Evolutionary conservation across 2,329 filamentous ascomycete genomes (phyloP).

Genomic region (Penicillium concentricum): DNA sequence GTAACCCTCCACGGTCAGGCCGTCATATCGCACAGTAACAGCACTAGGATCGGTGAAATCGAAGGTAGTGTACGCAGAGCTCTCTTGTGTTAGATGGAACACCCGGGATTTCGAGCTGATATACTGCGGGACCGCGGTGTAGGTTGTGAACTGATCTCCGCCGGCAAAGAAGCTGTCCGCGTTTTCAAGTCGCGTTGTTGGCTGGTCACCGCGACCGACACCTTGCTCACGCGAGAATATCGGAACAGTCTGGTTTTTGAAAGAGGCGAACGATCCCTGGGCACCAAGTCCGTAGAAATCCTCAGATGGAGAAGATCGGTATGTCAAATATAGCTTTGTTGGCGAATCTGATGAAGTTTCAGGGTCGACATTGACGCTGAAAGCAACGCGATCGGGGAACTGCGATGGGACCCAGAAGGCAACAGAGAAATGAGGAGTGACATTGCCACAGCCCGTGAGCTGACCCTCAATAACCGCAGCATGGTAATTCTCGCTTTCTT

Average conservation of each 20-base stretch:
- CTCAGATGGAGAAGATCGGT: slow-evolving; percentile 19
- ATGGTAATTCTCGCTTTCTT: slow-evolving; percentile 12
- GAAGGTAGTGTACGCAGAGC: slow-evolving; percentile 34
- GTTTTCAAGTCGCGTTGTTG: slow-evolving; percentile 18
- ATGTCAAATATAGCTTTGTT: slow-evolving; percentile 22
- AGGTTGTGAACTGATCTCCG: slow-evolving; percentile 34
- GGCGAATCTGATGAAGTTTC: not conserved
- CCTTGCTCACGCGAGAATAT: slow-evolving; percentile 28
- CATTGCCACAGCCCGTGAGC: slow-evolving; percentile 19
- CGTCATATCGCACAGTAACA: slow-evolving; percentile 23
- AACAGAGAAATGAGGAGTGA: slow-evolving; percentile 10
- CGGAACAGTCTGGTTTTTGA: slow-evolving; percentile 27
- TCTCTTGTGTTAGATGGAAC: slow-evolving; percentile 31
- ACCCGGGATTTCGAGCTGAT: slow-evolving; percentile 32
- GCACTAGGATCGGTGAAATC: slow-evolving; percentile 25
- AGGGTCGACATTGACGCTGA: slow-evolving; percentile 15
- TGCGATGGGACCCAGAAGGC: slow-evolving; percentile 19
- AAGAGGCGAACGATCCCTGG: slow-evolving; percentile 25
- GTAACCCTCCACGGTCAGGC: slow-evolving; percentile 15
- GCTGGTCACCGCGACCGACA: slow-evolving; percentile 27
- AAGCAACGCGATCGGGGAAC: slow-evolving; percentile 21
- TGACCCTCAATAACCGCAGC: slow-evolving; percentile 17
- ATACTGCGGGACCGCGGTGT: slow-evolving; percentile 34
- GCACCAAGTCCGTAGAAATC: slow-evolving; percentile 28
- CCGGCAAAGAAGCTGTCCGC: slow-evolving; percentile 27